These are phyloP conservation scores for Plectranthus barbatus DNA, from an alignment of 257 asterid genomes.

Conservation along the genomic window DNA sequence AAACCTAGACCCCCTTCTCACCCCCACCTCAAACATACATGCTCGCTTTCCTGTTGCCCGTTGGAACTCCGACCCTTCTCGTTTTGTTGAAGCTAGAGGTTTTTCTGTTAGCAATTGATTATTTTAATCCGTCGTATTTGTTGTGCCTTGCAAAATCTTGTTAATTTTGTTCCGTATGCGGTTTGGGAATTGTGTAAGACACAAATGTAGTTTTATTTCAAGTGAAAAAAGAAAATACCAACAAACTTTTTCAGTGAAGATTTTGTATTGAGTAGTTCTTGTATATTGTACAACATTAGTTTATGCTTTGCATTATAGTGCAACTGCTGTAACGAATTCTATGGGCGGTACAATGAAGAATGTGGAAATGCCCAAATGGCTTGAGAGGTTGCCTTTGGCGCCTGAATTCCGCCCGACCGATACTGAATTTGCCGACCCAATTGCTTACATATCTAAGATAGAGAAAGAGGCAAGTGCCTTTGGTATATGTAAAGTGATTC, in stretches of 20 bases:
- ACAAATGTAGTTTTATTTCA: slow-evolving; percentile 22
- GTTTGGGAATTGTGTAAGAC: background rate
- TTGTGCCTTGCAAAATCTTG: slow-evolving; percentile 13
- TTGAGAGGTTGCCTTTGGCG: slow-evolving; percentile 77
- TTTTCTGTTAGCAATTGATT: background rate
- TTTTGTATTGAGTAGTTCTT: background rate
- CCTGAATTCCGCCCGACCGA: slow-evolving; percentile 97
- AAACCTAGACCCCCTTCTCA: slow-evolving; percentile 28
- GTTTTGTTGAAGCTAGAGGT: slow-evolving; percentile 23
- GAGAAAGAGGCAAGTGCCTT: slow-evolving; percentile 93
- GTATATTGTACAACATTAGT: slow-evolving; percentile 17
- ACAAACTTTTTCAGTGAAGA: background rate
- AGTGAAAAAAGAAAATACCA: background rate
- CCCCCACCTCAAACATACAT: slow-evolving; percentile 16
- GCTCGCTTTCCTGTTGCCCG: slow-evolving; percentile 16
- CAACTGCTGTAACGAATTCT: slow-evolving; percentile 20
- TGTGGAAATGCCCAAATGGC: slow-evolving; percentile 82
- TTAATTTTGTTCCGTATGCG: background rate
- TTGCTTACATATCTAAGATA: slow-evolving; percentile 91
- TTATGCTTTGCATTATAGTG: background rate
- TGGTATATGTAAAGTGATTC: slow-evolving; percentile 95
- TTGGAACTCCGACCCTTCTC: slow-evolving; percentile 22
- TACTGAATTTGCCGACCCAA: slow-evolving; percentile 95
- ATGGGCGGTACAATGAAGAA: slow-evolving; percentile 49
- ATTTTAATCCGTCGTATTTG: background rate